A percentile compares a stretch with the other conserved stretches of the same genome.
These are phyloP conservation scores for Trichophyton equinum DNA, from an alignment of 2,329 filamentous ascomycete species.

Conservation along the genomic window DNA sequence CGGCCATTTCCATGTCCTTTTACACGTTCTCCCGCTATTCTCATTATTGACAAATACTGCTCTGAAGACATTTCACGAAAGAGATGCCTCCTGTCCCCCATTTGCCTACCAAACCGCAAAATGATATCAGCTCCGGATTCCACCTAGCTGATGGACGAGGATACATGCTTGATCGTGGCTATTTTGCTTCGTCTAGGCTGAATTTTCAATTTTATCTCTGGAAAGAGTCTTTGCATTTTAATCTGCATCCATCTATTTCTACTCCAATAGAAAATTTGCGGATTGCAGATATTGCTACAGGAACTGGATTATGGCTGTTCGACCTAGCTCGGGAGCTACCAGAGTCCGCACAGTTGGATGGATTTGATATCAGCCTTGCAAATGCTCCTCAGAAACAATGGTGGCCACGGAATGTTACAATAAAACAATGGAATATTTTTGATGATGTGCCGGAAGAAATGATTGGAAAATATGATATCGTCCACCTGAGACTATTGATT, in stretches of 20 bases:
- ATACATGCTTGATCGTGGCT: slow-evolving; percentile 4
- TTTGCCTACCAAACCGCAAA: neutral
- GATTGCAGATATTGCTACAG: neutral
- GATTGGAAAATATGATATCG: slow-evolving; percentile 3
- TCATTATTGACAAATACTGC: neutral
- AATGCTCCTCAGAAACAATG: neutral
- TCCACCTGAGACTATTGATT: slow-evolving; percentile 1
- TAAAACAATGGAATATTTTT: neutral
- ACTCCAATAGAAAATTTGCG: neutral
- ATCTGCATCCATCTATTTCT: neutral
- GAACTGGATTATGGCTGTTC: slow-evolving; percentile 1
- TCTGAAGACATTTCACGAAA: neutral
- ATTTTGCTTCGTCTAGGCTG: neutral
- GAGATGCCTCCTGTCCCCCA: neutral
- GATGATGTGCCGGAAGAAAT: neutral
- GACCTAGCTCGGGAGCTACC: slow-evolving; percentile 1
- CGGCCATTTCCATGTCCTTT: neutral
- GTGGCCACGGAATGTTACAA: neutral
- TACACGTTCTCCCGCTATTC: neutral
- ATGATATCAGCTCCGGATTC: neutral
- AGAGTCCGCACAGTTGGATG: neutral
- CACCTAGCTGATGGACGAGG: slow-evolving; percentile 1
- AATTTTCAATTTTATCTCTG: slow-evolving; percentile 6
- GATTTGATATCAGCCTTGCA: slow-evolving; percentile 5
- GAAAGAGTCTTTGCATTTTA: slow-evolving; percentile 1